Base-by-base conservation (phyloP, 2,329 filamentous ascomycete species). In the Sarocladium kiliense region DNA sequence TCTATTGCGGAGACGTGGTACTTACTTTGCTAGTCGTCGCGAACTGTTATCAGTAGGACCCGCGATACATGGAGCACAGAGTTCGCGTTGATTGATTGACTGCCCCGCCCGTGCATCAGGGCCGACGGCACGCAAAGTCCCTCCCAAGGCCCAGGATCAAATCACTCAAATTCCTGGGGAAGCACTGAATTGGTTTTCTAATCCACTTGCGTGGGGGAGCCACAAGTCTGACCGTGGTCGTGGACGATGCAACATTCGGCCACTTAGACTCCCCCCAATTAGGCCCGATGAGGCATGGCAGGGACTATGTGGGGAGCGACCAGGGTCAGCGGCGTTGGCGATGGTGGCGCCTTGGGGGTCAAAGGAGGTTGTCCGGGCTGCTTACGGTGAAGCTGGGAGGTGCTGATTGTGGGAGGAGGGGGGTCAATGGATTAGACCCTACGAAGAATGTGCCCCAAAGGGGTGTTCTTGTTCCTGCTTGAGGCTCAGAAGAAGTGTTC, bases 321-420 rank as follows among this genome's bases (percentile, higher is more conserved):
- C 11, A 32, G 44, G 23, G 21, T 45, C 14, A 16, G 7, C n/a
- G 37, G 30, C 30, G 30, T 6, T 32, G 12, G 30, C 30, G 23
- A n/a, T 49, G 26, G 44, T 49, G 44, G 23, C 25, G 44, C 26
- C 11, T 30, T 49, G 44, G 44, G 44, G 44, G 44, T 49, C 44
- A 49, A 3, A 10, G 23, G 41, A 45, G 16, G 41, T 23, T 45
- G 12, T 14, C 37, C 12, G 37, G n/a, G 37, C 9, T n/a, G n/a
- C n/a, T n/a, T n/a, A n/a, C n/a, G n/a, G n/a, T n/a, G n/a, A n/a
- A n/a, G n/a, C n/a, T n/a, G n/a, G n/a, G n/a, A n/a, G n/a, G n/a
- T n/a, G n/a, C n/a, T n/a, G n/a, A n/a, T n/a, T n/a, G n/a, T n/a
- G n/a, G n/a, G n/a, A n/a, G n/a, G n/a, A n/a, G n/a, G n/a, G n/a